phyloP scores from a whole-genome alignment of 768 basidiomycete genomes.

The Hericium alpestre region DNA sequence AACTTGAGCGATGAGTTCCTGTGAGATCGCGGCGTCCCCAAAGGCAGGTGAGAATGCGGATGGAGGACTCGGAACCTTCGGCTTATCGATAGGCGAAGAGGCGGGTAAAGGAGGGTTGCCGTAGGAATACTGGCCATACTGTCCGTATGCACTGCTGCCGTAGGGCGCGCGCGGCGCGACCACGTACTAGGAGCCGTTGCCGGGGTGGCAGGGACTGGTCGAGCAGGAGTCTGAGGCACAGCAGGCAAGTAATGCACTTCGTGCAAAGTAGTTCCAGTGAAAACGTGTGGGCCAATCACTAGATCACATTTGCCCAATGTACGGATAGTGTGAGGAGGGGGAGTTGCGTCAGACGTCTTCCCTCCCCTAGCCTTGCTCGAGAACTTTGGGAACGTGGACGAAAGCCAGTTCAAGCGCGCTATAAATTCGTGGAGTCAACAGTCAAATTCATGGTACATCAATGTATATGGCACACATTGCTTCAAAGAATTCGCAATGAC shows the following conservation, averaged over 20 bases:
- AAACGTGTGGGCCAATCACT: slow-evolving; percentile 66
- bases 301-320: slow-evolving; percentile 59
- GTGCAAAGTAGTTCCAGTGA: slow-evolving; percentile 56
- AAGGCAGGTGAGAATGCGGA: slow-evolving; percentile 29
- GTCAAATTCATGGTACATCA: neutral
- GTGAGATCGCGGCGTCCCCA: slow-evolving; percentile 40
- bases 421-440: slow-evolving; percentile 3
- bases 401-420: slow-evolving; percentile 69
- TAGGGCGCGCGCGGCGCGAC: slow-evolving; percentile 1
- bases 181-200: slow-evolving; percentile 12
- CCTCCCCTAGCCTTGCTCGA: slow-evolving; percentile 52
- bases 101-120: neutral
- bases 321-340: slow-evolving; percentile 59
- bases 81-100: neutral
- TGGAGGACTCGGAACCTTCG: no score
- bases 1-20: slow-evolving; percentile 51
- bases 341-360: slow-evolving; percentile 40
- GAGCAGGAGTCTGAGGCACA: slow-evolving; percentile 13
- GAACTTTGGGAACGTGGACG: slow-evolving; percentile 57
- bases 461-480: slow-evolving; percentile 41
- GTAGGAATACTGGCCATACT: neutral
- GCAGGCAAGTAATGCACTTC: slow-evolving; percentile 58
- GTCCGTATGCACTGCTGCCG: neutral
- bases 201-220: slow-evolving; percentile 15
- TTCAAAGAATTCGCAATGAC: slow-evolving; percentile 57